phyloP scores from a whole-genome alignment of 2,329 filamentous ascomycete species.

The Xylariaceae sp. region DNA sequence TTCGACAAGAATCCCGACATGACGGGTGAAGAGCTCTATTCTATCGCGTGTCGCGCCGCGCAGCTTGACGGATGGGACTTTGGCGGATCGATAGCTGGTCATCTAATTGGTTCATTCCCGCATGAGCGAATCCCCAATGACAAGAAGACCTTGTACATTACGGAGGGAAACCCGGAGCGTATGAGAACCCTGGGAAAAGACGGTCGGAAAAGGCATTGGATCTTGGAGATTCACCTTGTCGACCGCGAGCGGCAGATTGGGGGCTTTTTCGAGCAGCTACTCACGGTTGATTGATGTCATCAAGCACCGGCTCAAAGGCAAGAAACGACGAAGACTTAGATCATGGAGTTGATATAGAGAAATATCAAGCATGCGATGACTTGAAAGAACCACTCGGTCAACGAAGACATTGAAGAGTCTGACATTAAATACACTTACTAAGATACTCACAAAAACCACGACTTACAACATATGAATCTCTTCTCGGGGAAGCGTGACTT shows the following conservation, averaged over 20 bases:
- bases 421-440: not conserved
- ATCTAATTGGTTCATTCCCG: slow-evolving; percentile 58
- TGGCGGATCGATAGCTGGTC: slow-evolving; percentile 53
- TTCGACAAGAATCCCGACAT: slow-evolving; percentile 51
- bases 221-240: slow-evolving; percentile 56
- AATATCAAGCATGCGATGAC: too few species aligned
- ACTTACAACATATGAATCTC: too few species aligned
- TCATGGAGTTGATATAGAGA: too few species aligned
- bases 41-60: slow-evolving; percentile 49
- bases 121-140: slow-evolving; percentile 59
- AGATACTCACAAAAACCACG: too few species aligned
- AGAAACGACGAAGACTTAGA: too few species aligned
- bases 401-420: not conserved
- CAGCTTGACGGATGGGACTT: slow-evolving; percentile 51
- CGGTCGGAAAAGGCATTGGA: slow-evolving; percentile 55
- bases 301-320: too few species aligned
- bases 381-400: not conserved
- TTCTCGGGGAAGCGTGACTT: too few species aligned
- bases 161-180: slow-evolving; percentile 49
- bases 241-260: slow-evolving; percentile 47
- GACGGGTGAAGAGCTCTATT: slow-evolving; percentile 56
- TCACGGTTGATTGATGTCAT: slow-evolving; percentile 33
- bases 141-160: slow-evolving; percentile 53
- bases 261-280: slow-evolving; percentile 52
- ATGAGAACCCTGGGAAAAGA: slow-evolving; percentile 50